phyloP scores from a whole-genome alignment of 805 yeast species.

The Hanseniaspora vineae region DNA sequence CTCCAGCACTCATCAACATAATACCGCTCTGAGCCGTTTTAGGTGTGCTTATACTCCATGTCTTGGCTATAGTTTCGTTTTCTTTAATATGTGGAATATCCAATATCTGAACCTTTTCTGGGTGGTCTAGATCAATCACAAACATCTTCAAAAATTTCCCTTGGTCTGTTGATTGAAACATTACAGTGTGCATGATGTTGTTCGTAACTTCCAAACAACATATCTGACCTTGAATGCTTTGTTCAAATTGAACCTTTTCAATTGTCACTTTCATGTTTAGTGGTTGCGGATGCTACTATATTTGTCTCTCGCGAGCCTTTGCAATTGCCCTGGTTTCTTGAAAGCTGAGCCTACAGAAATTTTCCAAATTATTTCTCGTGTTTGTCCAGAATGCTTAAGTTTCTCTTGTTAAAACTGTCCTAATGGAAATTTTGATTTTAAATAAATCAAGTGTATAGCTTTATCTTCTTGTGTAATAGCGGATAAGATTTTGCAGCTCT shows the following conservation, averaged over 20 bases:
- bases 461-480: too few species aligned
- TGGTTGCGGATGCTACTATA: background rate
- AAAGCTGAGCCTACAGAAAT: too few species aligned
- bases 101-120: conserved; percentile 41
- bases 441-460: too few species aligned
- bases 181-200: background rate
- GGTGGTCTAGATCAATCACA: conserved; percentile 53
- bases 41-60: conserved; percentile 1
- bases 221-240: background rate
- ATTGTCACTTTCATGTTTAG: conserved; percentile 2
- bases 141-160: conserved; percentile 22
- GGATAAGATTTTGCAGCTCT: too few species aligned
- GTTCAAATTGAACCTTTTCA: conserved; percentile 6
- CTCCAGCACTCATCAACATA: background rate
- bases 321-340: background rate
- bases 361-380: too few species aligned
- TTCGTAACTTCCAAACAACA: background rate
- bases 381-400: too few species aligned
- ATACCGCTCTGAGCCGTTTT: background rate
- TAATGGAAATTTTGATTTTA: too few species aligned
- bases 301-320: background rate
- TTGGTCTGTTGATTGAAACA: conserved; percentile 1
- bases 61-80: conserved; percentile 9
- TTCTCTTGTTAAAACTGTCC: too few species aligned
- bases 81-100: conserved; percentile 23